Base-by-base conservation (phyloP, 345 rosid species). In the Populus euphratica region DNA sequence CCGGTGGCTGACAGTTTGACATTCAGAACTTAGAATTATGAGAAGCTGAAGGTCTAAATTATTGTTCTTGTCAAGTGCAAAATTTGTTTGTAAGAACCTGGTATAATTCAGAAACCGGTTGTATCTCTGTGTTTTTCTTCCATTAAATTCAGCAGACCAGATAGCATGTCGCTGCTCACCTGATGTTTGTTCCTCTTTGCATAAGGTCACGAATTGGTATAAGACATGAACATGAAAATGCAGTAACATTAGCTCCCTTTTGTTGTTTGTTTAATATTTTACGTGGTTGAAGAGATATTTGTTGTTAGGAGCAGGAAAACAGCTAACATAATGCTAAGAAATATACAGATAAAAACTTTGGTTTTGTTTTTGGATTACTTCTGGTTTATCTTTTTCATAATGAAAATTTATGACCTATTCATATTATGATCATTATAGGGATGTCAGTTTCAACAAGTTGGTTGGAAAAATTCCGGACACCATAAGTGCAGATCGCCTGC, bases 371-470 rank as follows among this genome's bases (percentile, higher is more conserved):
- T 21, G 49, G 35, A 59, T 59, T 59, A 59, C 63, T n/a, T 59
- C 47, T 73, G 68, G 21, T 38, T 11, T 25, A 14, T 50, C 76
- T 38, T 73, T 23, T 39, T 21, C n/a, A 20, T 8, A 36, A 38
- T 10, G 18, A 36, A 33, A 56, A 0, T 36, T 25, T 59, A 23
- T 63, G 62, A 50, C 69, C 38, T 63, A 31, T 27, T 68, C 35
- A 8, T 39, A 10, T 47, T 23, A 10, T 33, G 17, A 14, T 41
- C 41, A 6, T 80, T 75, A 11, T 79, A 89, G 92, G 77, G 92
- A 89, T 83, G 83, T 89, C 73, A 86, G 89, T 82, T 89, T 82
- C 82, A 89, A 89, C 83, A 83, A 81, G 80, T 70, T 87, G 68
- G 81, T 70, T 69, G 92, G 89, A 70, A 77, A 38, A 62, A 74